Conservation (phyloP, 2,329 filamentous ascomycete species). For the Harringtonia lauricola region DNA sequence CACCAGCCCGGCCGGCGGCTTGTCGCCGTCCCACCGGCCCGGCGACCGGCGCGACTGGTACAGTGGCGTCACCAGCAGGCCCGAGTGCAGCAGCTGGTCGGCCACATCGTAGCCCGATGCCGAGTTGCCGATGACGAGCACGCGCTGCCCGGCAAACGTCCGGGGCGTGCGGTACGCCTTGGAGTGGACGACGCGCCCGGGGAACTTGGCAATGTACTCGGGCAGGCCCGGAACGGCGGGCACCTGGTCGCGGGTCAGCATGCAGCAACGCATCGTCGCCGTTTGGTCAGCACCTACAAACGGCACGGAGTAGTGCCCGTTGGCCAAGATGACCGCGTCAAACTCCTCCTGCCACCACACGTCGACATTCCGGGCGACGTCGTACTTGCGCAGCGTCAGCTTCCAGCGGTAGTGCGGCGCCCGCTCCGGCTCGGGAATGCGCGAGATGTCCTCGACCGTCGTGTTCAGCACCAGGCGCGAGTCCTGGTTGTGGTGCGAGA, state of each 20-base stretch:
- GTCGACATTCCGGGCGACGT: conserved; percentile 31
- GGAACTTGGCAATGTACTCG: conserved; percentile 30
- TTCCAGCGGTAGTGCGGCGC: conserved; percentile 35
- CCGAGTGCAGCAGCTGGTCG: conserved; percentile 49
- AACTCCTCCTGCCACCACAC: conserved; percentile 52
- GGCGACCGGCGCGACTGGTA: conserved; percentile 49
- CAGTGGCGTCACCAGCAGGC: conserved; percentile 28
- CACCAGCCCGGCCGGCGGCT: conserved; percentile 45
- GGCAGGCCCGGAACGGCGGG: conserved; percentile 32
- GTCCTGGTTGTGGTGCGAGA: conserved; percentile 37
- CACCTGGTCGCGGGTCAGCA: too few relatives aligned
- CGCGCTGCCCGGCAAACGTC: conserved; percentile 56
- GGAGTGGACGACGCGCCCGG: conserved; percentile 53
- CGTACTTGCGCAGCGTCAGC: conserved; percentile 35
- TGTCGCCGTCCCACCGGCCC: conserved; percentile 39
- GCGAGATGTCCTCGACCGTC: conserved; percentile 37
- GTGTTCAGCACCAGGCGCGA: conserved; percentile 34
- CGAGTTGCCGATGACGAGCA: conserved; percentile 74
- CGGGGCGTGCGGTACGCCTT: conserved; percentile 66
- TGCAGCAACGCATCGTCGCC: too few relatives aligned
- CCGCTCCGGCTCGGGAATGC: conserved; percentile 19
- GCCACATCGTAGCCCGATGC: conserved; percentile 79
- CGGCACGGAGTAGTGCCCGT: conserved; percentile 49
- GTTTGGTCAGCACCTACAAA: conserved; percentile 29
- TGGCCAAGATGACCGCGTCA: conserved; percentile 50